Conservation (phyloP, 2,329 filamentous ascomycete species). For the Aspergillus hiratsukae region DNA sequence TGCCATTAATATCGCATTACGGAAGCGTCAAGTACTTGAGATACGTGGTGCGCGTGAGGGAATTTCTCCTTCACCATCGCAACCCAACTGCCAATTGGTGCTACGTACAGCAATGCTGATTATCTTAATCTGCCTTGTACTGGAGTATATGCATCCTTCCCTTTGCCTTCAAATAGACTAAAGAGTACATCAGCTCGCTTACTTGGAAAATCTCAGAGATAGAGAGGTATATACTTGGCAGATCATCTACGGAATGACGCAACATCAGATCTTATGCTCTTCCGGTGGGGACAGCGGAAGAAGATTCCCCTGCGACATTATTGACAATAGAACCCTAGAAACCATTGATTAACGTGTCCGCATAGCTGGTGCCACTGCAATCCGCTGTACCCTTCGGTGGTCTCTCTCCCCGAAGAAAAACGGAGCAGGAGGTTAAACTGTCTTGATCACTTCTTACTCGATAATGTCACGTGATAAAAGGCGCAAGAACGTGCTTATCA, state of each 20-base stretch:
- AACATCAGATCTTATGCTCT: background rate
- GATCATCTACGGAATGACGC: background rate
- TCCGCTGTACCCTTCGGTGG: no score
- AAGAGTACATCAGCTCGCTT: background rate
- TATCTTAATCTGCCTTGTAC: background rate
- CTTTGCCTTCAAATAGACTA: background rate
- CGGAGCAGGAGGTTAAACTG: no score
- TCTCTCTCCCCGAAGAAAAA: no score
- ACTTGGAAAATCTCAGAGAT: background rate
- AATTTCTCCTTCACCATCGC: background rate
- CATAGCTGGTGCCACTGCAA: no score
- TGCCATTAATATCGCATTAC: background rate
- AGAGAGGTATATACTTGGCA: background rate
- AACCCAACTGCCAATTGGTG: background rate
- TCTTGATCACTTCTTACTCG: background rate
- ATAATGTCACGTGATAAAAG: background rate
- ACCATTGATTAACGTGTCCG: no score
- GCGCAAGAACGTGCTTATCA: constrained; percentile 1
- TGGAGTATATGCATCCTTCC: background rate
- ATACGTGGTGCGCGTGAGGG: background rate
- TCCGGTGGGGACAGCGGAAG: background rate
- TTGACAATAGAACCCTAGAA: background rate
- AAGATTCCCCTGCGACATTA: background rate
- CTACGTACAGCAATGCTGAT: background rate
- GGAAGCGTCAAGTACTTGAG: background rate